Percentiles rank a stretch among this genome's conserved stretches.
phyloP scores from a whole-genome alignment of 2,329 filamentous ascomycete species.

The Phialophora tarda region DNA sequence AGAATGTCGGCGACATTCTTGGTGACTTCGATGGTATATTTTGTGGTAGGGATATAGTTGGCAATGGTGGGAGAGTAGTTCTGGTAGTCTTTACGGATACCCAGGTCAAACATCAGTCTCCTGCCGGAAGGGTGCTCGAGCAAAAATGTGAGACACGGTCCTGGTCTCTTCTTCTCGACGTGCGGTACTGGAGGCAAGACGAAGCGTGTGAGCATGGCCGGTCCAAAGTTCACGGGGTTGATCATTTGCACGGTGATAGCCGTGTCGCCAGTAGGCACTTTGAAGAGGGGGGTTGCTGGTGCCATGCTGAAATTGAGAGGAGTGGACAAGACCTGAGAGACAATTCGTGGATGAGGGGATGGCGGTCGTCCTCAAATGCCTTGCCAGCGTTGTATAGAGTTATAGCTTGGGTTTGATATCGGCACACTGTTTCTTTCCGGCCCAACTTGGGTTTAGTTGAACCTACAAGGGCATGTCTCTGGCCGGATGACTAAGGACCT shows the following conservation, averaged over 20 bases:
- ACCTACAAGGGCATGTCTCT: too few relatives aligned
- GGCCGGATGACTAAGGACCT: too few relatives aligned
- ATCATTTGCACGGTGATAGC: conserved; percentile 41
- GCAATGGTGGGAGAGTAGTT: conserved; percentile 33
- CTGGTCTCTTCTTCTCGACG: conserved; percentile 39
- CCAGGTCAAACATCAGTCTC: conserved; percentile 36
- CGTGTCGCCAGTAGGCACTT: conserved; percentile 13
- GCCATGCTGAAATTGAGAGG: not conserved
- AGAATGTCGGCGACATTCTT: conserved; percentile 34
- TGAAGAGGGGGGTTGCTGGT: conserved; percentile 1
- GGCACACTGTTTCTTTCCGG: too few relatives aligned
- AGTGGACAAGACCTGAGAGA: not conserved
- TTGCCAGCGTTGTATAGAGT: too few relatives aligned
- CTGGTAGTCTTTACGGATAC: conserved; percentile 41
- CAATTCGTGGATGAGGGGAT: too few relatives aligned
- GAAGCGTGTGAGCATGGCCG: conserved; percentile 48
- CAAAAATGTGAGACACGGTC: conserved; percentile 31
- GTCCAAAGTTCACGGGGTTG: conserved; percentile 50
- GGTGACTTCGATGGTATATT: conserved; percentile 3
- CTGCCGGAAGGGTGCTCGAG: conserved; percentile 33
- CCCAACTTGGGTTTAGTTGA: too few relatives aligned
- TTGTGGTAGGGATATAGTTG: conserved; percentile 3
- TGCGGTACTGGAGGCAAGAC: conserved; percentile 49
- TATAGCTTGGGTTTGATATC: too few relatives aligned
- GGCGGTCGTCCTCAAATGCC: too few relatives aligned